These are phyloP conservation scores for Eutypella sp. DNA, from an alignment of 2,329 filamentous ascomycete genomes.

Conservation along the genomic window DNA sequence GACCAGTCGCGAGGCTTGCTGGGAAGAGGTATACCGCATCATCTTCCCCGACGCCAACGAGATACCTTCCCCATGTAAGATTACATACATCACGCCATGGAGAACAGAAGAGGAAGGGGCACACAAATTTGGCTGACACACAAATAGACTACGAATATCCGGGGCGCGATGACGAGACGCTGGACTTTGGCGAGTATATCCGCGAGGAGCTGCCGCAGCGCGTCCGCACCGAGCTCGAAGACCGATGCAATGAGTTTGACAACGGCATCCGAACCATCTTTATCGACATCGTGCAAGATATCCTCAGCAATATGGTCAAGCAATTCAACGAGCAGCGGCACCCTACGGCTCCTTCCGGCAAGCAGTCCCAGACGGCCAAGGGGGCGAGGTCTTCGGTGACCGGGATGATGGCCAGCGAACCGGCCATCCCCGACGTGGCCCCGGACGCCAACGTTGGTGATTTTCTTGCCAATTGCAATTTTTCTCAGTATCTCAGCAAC, in stretches of 20 bases:
- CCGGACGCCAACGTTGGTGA: background rate
- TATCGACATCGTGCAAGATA: background rate
- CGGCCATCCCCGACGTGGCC: background rate
- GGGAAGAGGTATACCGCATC: slow-evolving; percentile 5
- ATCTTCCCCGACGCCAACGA: slow-evolving; percentile 2
- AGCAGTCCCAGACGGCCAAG: background rate
- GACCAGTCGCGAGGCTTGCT: background rate
- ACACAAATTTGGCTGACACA: background rate
- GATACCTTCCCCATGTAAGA: slow-evolving; percentile 5
- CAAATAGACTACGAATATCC: background rate
- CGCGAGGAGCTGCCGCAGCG: background rate
- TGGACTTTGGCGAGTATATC: background rate
- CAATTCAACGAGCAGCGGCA: background rate
- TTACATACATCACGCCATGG: too few relatives aligned
- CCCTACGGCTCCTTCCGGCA: background rate
- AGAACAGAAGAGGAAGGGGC: too few relatives aligned
- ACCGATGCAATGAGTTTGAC: background rate
- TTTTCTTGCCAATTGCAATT: background rate
- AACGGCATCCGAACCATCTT: background rate
- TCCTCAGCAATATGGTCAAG: background rate
- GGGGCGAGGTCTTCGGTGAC: background rate
- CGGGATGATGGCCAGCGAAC: background rate
- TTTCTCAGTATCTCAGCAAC: background rate
- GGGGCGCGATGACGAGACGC: background rate
- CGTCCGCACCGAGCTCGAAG: background rate